These are phyloP conservation scores for Pholiota adiposa DNA, from an alignment of 1,284 basidiomycete genomes.

Conservation along the genomic window DNA sequence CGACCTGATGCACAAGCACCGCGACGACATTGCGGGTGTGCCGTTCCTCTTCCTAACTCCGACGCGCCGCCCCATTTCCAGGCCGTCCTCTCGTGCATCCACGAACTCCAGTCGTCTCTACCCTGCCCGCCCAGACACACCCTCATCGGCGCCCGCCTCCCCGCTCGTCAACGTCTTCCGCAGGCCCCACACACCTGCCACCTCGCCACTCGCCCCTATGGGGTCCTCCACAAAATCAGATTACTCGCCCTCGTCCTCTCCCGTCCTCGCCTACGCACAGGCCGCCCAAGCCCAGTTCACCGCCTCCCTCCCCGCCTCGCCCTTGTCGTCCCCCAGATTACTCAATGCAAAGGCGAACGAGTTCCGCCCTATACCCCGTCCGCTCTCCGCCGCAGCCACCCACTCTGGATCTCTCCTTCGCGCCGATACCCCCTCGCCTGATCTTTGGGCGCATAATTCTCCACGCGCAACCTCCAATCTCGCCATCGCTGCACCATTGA, in stretches of 20 bases:
- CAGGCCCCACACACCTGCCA: slow-evolving; percentile 75
- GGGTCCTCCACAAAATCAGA: slow-evolving; percentile 58
- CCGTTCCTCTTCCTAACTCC: slow-evolving; percentile 83
- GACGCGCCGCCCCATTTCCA: slow-evolving; percentile 75
- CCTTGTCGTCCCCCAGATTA: slow-evolving; percentile 61
- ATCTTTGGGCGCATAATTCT: slow-evolving; percentile 79
- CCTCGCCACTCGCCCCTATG: slow-evolving; percentile 67
- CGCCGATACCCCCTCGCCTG: slow-evolving; percentile 78
- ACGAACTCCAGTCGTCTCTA: slow-evolving; percentile 66
- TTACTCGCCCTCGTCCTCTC: slow-evolving; percentile 66
- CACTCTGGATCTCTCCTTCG: slow-evolving; percentile 59
- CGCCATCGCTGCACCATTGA: slow-evolving; percentile 85
- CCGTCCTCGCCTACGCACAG: slow-evolving; percentile 63
- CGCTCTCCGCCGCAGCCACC: slow-evolving; percentile 73
- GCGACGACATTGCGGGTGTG: slow-evolving; percentile 80
- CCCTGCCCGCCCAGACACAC: slow-evolving; percentile 71
- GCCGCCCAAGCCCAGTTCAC: slow-evolving; percentile 63
- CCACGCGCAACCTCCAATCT: slow-evolving; percentile 80
- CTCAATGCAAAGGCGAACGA: slow-evolving; percentile 61
- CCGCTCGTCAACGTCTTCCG: slow-evolving; percentile 73
- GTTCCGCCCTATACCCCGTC: slow-evolving; percentile 66
- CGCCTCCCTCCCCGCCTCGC: slow-evolving; percentile 70
- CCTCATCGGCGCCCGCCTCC: slow-evolving; percentile 69
- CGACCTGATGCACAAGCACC: slow-evolving; percentile 86
- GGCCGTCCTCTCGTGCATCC: slow-evolving; percentile 82